A percentile compares a stretch with the other conserved stretches of the same genome.
Conservation (phyloP, 73 alveolate genomes). For the Paramecium sonneborni region DNA sequence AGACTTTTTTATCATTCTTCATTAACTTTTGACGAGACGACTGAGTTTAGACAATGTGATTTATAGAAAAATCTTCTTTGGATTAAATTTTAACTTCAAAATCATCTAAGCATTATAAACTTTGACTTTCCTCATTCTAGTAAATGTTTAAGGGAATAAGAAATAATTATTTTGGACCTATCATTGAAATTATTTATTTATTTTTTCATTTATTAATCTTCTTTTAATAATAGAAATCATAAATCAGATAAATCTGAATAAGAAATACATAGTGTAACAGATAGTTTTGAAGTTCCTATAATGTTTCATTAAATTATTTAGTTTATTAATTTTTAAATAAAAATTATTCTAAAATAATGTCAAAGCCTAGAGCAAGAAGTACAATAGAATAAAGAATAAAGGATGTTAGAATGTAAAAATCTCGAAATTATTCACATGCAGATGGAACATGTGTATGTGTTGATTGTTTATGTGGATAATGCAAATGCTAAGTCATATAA, state of each 20-base stretch:
- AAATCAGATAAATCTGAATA: too few species aligned
- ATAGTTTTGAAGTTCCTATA: too few species aligned
- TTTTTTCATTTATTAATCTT: too few species aligned
- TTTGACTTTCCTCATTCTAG: not conserved
- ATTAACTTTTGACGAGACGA: not conserved
- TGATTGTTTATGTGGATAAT: conserved; percentile 23
- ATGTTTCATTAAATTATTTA: too few species aligned
- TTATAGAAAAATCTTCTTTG: not conserved
- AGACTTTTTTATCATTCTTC: not conserved
- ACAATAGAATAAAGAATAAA: not conserved
- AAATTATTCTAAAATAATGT: not conserved
- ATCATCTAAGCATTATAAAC: not conserved
- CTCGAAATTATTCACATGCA: not conserved
- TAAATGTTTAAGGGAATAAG: not conserved
- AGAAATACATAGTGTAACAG: too few species aligned
- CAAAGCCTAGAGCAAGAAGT: not conserved
- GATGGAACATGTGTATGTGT: not conserved
- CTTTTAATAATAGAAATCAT: too few species aligned
- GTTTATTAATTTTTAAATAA: not conserved
- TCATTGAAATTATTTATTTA: not conserved
- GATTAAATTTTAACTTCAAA: not conserved
- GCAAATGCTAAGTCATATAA: not conserved
- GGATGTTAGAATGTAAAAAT: not conserved
- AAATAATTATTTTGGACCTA: not conserved
- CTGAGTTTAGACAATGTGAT: not conserved